A percentile compares a stretch with the other conserved stretches of the same genome.
phyloP scores from a whole-genome alignment of 176 grass and related monocot species.

The Carex cristatella region DNA sequence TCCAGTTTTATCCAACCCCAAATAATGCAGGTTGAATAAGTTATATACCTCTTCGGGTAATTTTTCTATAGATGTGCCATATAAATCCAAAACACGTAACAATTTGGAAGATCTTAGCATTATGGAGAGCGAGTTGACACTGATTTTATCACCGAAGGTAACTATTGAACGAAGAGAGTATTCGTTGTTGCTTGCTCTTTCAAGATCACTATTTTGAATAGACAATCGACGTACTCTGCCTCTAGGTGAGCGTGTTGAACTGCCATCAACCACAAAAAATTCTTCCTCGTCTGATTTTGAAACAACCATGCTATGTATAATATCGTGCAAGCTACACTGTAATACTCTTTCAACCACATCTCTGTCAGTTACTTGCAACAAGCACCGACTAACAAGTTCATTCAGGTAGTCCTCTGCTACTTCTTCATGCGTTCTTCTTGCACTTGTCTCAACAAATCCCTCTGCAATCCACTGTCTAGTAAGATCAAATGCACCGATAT shows the following conservation, averaged over 20 bases:
- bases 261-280: background rate
- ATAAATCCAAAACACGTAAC: constrained; percentile 22
- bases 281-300: constrained; percentile 1
- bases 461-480: background rate
- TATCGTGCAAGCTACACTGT: background rate
- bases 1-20: constrained; percentile 24
- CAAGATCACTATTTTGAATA: constrained; percentile 12
- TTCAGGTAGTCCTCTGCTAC: background rate
- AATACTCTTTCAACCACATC: background rate
- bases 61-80: background rate
- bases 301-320: background rate
- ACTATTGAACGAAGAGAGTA: constrained; percentile 16
- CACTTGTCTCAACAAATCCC: background rate
- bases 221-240: constrained; percentile 19
- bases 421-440: background rate
- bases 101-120: constrained; percentile 1
- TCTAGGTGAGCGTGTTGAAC: background rate
- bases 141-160: background rate
- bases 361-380: background rate
- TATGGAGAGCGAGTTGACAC: background rate
- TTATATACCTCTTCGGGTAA: constrained; percentile 23
- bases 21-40: constrained; percentile 29
- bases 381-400: constrained; percentile 1
- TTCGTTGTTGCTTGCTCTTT: background rate
- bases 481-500: background rate